Conservation (phyloP, 1,139 yeast species). For the Schwanniomyces etchellsii region DNA sequence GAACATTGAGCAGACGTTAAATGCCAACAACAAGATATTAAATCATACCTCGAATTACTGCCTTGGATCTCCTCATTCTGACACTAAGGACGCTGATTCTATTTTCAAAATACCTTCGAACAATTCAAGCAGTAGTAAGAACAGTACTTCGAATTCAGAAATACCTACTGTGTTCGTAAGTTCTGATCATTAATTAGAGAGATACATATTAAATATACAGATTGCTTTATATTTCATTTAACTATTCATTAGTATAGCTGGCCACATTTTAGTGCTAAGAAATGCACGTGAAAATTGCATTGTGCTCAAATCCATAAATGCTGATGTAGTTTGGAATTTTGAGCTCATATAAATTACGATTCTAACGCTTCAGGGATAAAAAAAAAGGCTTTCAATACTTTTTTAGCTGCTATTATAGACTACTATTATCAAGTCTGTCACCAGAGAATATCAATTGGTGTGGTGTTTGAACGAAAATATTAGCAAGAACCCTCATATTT, state of each 20-base stretch:
- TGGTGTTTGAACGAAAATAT: no score
- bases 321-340: no score
- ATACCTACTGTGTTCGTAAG: constrained; percentile 12
- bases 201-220: constrained; percentile 1
- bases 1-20: constrained; percentile 8
- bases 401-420: no score
- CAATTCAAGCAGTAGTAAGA: constrained; percentile 1
- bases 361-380: no score
- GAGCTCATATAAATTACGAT: no score
- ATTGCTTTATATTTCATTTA: background rate
- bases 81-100: background rate
- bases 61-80: constrained; percentile 1
- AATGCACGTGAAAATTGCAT: constrained; percentile 1
- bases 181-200: constrained; percentile 10
- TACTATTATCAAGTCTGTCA: no score
- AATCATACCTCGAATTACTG: constrained; percentile 2
- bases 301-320: no score
- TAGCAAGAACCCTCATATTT: no score
- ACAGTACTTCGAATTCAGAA: constrained; percentile 1
- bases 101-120: background rate
- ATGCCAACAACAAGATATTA: constrained; percentile 7
- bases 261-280: background rate
- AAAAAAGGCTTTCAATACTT: no score
- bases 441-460: no score
- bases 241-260: background rate